Evolutionary conservation across 2,329 filamentous ascomycete genomes (phyloP).

Genomic region (Chaetomium strumarium): DNA sequence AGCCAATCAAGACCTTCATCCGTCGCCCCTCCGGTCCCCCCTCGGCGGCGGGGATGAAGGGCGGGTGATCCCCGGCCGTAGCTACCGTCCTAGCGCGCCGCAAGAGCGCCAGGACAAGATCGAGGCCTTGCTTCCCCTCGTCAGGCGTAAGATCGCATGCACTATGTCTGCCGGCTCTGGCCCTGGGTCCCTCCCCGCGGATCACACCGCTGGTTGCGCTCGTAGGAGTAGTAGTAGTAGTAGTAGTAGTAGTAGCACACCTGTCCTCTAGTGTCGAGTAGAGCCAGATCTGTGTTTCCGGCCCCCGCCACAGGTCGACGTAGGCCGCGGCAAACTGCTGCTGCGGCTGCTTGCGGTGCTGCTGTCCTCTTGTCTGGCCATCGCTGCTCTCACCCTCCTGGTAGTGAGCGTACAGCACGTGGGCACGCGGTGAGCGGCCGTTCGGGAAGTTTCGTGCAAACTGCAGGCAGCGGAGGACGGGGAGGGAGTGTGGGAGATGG

Average conservation of each 20-base stretch:
- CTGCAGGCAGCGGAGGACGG: slow-evolving; percentile 58
- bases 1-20: slow-evolving; percentile 30
- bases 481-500: slow-evolving; percentile 53
- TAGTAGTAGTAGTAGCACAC: too few relatives aligned
- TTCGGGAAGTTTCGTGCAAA: slow-evolving; percentile 41
- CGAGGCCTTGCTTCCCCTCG: neutral
- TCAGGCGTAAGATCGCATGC: neutral
- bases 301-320: slow-evolving; percentile 53
- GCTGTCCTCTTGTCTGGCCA: neutral
- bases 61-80: neutral
- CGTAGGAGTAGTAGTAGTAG: too few relatives aligned
- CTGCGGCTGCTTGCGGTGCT: slow-evolving; percentile 1
- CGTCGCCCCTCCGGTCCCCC: neutral
- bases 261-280: slow-evolving; percentile 48
- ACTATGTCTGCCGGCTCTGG: neutral
- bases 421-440: slow-evolving; percentile 39
- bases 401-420: slow-evolving; percentile 35
- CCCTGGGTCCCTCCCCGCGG: neutral
- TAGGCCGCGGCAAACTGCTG: slow-evolving; percentile 50
- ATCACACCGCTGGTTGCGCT: neutral
- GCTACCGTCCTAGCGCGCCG: slow-evolving; percentile 27
- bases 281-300: slow-evolving; percentile 61
- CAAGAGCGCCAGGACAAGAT: slow-evolving; percentile 29
- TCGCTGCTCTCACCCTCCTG: neutral
- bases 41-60: neutral